Base-by-base conservation (phyloP, 768 basidiomycete species). In the Tremella mesenterica region DNA sequence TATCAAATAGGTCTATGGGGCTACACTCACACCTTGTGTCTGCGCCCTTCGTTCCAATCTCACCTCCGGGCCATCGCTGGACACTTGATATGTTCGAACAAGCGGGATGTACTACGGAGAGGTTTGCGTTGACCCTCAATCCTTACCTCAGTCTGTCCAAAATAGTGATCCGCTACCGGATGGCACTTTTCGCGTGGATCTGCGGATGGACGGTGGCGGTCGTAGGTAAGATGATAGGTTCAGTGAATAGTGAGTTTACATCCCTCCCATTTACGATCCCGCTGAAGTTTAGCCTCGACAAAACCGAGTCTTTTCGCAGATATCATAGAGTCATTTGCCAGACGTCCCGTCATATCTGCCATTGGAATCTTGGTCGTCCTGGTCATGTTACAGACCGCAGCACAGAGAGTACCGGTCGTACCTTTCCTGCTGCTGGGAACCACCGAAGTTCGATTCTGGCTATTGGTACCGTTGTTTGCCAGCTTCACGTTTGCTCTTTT, bases 141-240 rank as follows among this genome's bases (percentile, higher is more conserved):
- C 82, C 83, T 81, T 76, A 77, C 70, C 77, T 80, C 9, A 87
- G 84, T 1, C 53, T 88, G 5, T 87, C 86, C 1, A 78, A 85
- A 31, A 79, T 81, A 70, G 81, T 83, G 1, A 75, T 82, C 16
- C 78, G 93, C 21, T 96, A 88, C 74, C 79, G 84, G 44, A 83
- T 81, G 28, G 82, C 83, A 1, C 62, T 86, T 0, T 75, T 83
- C 2, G 79, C 80, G 25, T 95, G 91, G 85, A 77, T 82, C 2
- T 75, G 85, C 1, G 88, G 85, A 0, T 59, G 46, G 53, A 26
- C 33, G 23, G 53, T 51, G 1, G 10, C 60, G 16, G 34, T 51
- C 1, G 4, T 39, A 9, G 21, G n/a, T 29, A 16, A n/a, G 18
- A 36, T 33, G 26, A 50, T 31, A 26, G 9, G 41, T 14, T 6